Percentiles rank a stretch among this genome's conserved stretches.
Conservation (phyloP, 106 monocot species). For the Dendrobium catenatum region DNA sequence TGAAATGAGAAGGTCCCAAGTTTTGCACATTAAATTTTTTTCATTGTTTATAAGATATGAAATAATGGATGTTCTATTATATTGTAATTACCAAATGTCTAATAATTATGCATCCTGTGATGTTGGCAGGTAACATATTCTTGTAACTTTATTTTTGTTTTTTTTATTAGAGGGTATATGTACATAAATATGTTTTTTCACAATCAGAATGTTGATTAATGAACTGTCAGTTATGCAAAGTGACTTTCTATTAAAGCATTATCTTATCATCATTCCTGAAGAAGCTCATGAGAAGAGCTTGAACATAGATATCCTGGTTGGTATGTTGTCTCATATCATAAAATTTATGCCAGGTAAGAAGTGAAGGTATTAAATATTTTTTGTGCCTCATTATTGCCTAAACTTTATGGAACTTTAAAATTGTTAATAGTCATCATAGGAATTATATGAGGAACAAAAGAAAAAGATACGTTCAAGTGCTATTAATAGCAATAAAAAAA, state of each 20-base stretch:
- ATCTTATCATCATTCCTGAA: slow-evolving; percentile 84
- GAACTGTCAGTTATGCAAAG: slow-evolving; percentile 33
- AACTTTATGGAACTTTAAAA: background rate
- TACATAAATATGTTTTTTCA: background rate
- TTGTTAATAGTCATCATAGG: no score
- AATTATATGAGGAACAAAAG: slow-evolving; percentile 63
- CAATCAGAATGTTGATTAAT: background rate
- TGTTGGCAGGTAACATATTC: background rate
- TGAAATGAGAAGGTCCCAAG: no score
- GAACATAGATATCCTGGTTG: slow-evolving; percentile 91
- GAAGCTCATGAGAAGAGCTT: slow-evolving; percentile 98
- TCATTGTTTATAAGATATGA: background rate
- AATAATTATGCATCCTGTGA: background rate
- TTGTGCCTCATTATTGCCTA: background rate
- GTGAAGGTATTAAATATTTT: background rate
- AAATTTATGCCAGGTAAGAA: slow-evolving; percentile 51
- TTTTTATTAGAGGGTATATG: background rate
- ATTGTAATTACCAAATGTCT: background rate
- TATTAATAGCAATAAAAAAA: slow-evolving; percentile 43
- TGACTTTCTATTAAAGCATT: slow-evolving; percentile 77
- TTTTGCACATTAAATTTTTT: no score
- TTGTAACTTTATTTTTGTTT: background rate
- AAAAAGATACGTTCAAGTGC: slow-evolving; percentile 44
- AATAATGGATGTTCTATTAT: background rate
- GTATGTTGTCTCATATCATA: slow-evolving; percentile 89